Percentiles rank a stretch among this genome's conserved stretches.
Conservation (phyloP, 495 filamentous ascomycete genomes). For the Elaphomyces granulatus region DNA sequence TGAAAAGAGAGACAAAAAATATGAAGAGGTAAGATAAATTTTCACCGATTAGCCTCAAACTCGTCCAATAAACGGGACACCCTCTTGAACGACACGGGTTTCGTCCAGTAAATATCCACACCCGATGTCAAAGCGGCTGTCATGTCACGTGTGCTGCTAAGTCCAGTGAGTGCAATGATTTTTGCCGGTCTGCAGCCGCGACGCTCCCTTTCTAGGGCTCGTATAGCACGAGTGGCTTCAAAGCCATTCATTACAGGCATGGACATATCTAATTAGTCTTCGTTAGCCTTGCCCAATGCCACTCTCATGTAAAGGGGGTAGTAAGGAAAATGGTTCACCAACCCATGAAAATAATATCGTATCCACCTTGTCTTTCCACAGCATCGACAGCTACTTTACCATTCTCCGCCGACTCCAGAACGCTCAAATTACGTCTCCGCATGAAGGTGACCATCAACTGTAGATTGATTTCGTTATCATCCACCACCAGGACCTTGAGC, state of each 20-base stretch:
- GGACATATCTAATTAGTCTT: slow-evolving; percentile 45
- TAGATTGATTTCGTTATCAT: slow-evolving; percentile 65
- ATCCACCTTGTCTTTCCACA: slow-evolving; percentile 28
- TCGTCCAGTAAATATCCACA: slow-evolving; percentile 60
- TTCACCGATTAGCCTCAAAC: slow-evolving; percentile 32
- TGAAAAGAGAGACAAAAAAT: too few species aligned
- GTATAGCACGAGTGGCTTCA: slow-evolving; percentile 54
- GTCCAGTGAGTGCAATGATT: slow-evolving; percentile 58
- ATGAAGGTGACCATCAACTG: slow-evolving; percentile 51
- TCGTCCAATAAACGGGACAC: slow-evolving; percentile 33
- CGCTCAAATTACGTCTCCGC: slow-evolving; percentile 30
- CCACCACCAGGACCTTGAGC: slow-evolving; percentile 45
- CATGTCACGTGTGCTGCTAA: slow-evolving; percentile 48
- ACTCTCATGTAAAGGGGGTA: too few species aligned
- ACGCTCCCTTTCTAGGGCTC: slow-evolving; percentile 41
- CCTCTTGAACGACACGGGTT: slow-evolving; percentile 46
- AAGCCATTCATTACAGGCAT: slow-evolving; percentile 71
- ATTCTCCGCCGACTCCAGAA: slow-evolving; percentile 34
- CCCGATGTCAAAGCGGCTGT: slow-evolving; percentile 52
- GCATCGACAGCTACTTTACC: slow-evolving; percentile 39
- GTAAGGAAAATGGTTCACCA: too few species aligned
- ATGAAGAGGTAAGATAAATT: too few species aligned
- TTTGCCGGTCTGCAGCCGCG: slow-evolving; percentile 27
- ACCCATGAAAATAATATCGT: slow-evolving; percentile 46
- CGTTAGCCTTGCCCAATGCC: too few species aligned